Evolutionary conservation across 257 asterid genomes (phyloP).

Genomic region (Solanum ossicruentum): DNA sequence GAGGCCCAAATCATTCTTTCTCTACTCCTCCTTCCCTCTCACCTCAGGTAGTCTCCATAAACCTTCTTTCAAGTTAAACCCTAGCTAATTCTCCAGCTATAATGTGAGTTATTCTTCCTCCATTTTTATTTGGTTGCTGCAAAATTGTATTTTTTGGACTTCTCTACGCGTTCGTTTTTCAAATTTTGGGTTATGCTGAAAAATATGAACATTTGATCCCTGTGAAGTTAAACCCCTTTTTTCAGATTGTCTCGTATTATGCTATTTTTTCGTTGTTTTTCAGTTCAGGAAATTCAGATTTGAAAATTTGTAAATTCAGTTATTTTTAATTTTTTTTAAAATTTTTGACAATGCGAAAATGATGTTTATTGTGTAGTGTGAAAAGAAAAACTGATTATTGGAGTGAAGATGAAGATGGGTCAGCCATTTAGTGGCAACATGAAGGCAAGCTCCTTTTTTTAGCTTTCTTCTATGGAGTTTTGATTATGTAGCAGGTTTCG

Average conservation of each 20-base stretch:
- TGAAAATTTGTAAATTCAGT: background rate
- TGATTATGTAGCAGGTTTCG: background rate
- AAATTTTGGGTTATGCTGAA: background rate
- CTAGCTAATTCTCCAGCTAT: background rate
- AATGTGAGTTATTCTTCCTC: background rate
- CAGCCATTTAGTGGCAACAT: constrained; percentile 42
- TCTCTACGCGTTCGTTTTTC: background rate
- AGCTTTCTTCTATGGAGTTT: background rate
- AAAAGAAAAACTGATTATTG: background rate
- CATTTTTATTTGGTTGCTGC: background rate
- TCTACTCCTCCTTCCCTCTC: background rate
- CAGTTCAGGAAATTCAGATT: background rate
- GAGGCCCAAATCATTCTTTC: background rate
- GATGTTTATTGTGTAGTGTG: background rate
- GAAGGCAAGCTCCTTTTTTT: constrained; percentile 16
- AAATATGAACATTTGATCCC: background rate
- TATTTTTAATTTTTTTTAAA: background rate
- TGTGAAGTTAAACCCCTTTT: background rate
- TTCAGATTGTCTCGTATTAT: background rate
- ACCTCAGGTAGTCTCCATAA: background rate
- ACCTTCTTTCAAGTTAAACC: background rate
- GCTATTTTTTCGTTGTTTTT: background rate
- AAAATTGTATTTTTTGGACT: background rate
- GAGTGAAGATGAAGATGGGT: constrained; percentile 19
- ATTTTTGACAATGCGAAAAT: background rate